phyloP scores from a whole-genome alignment of 345 rosid species.

The Ceriops decandra region DNA sequence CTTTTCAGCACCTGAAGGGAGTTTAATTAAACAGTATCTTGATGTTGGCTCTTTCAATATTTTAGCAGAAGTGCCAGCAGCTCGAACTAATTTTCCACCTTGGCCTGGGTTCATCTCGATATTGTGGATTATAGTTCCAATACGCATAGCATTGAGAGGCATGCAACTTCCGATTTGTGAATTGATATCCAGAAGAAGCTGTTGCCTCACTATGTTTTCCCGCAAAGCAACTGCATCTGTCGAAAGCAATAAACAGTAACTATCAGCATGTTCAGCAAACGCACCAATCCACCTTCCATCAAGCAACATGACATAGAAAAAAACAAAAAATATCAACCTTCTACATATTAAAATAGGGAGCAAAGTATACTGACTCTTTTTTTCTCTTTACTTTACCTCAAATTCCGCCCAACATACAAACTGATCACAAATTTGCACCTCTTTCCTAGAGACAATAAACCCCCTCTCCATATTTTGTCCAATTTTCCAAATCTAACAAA shows the following conservation, averaged over 20 bases:
- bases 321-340: background rate
- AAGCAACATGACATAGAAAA: background rate
- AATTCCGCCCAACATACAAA: no score
- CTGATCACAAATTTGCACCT: no score
- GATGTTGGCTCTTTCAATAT: constrained; percentile 72
- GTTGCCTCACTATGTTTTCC: constrained; percentile 53
- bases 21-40: constrained; percentile 46
- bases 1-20: constrained; percentile 72
- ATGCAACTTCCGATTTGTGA: constrained; percentile 82
- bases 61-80: constrained; percentile 86
- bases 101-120: constrained; percentile 82
- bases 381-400: no score
- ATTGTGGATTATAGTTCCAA: constrained; percentile 87
- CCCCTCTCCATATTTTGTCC: no score
- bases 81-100: constrained; percentile 77
- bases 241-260: background rate
- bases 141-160: constrained; percentile 81
- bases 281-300: background rate
- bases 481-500: no score
- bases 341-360: no score
- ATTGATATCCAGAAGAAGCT: constrained; percentile 70
- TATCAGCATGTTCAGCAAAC: background rate
- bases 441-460: no score
- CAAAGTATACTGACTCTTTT: no score
- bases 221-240: constrained; percentile 32